phyloP scores from a whole-genome alignment of 208 protist species.

The Leishmania lainsoni region DNA sequence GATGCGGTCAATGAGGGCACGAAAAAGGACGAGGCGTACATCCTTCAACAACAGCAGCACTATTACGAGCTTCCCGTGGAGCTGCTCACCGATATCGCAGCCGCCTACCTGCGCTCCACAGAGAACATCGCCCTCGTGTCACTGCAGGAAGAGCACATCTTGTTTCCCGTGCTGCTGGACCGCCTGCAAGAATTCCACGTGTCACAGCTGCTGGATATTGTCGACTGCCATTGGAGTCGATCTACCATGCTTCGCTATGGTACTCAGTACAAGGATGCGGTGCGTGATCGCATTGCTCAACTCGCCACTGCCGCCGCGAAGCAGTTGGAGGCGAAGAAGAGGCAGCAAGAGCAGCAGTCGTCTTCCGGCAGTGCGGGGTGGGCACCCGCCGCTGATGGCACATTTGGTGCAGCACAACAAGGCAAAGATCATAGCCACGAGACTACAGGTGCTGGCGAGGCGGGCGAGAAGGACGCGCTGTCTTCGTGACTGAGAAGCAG shows the following conservation, averaged over 20 bases:
- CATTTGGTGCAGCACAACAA: neutral
- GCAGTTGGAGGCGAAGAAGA: conserved; percentile 13
- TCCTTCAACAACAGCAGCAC: conserved; percentile 21
- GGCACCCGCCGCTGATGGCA: neutral
- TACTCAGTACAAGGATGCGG: conserved; percentile 50
- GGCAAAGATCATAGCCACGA: neutral
- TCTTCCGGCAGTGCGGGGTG: neutral
- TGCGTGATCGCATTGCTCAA: conserved; percentile 69
- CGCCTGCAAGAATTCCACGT: conserved; percentile 56
- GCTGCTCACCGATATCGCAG: conserved; percentile 39
- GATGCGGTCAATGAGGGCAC: neutral
- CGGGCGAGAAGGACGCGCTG: conserved; percentile 11
- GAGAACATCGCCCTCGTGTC: conserved; percentile 56
- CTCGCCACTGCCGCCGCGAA: conserved; percentile 45
- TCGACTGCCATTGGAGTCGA: conserved; percentile 61
- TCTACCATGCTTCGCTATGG: conserved; percentile 80
- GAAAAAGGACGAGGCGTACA: neutral
- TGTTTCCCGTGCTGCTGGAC: conserved; percentile 73
- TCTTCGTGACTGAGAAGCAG: conserved; percentile 18
- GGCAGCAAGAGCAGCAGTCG: conserved; percentile 3
- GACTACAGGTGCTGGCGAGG: neutral
- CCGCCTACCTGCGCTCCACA: conserved; percentile 56
- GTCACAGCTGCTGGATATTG: conserved; percentile 62
- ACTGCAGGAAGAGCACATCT: conserved; percentile 57
- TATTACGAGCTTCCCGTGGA: conserved; percentile 32